A percentile compares a stretch with the other conserved stretches of the same genome.
Evolutionary conservation across 257 asterid species (phyloP).

Genomic region (Schizonepeta tenuifolia): DNA sequence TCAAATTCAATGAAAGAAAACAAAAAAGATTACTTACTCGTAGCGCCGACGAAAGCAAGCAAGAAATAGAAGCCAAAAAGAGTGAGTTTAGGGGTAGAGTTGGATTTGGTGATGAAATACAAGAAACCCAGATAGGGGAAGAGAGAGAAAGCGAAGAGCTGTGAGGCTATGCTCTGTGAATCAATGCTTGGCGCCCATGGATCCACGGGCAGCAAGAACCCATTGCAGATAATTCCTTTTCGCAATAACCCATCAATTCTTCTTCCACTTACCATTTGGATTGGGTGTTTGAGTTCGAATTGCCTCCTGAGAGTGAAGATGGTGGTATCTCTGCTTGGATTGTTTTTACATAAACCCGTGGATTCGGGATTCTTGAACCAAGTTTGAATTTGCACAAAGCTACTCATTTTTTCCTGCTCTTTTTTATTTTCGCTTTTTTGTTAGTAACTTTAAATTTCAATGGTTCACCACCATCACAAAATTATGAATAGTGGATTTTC

Average conservation of each 20-base stretch:
- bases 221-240: slow-evolving; percentile 45
- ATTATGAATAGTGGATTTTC: not conserved
- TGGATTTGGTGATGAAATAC: slow-evolving; percentile 85
- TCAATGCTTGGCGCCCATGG: slow-evolving; percentile 94
- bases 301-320: slow-evolving; percentile 28
- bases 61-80: slow-evolving; percentile 94
- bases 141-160: slow-evolving; percentile 84
- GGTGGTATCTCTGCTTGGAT: slow-evolving; percentile 33
- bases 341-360: slow-evolving; percentile 25
- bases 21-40: slow-evolving; percentile 82
- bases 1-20: slow-evolving; percentile 3
- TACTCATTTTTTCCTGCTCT: slow-evolving; percentile 33
- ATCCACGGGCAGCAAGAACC: slow-evolving; percentile 73
- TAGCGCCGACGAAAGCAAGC: slow-evolving; percentile 89
- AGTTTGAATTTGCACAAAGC: slow-evolving; percentile 45
- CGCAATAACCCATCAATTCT: slow-evolving; percentile 16
- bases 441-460: slow-evolving; percentile 8
- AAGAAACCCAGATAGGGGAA: slow-evolving; percentile 87
- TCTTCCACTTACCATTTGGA: slow-evolving; percentile 39
- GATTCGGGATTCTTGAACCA: slow-evolving; percentile 39
- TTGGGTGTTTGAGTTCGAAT: slow-evolving; percentile 35
- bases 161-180: slow-evolving; percentile 83
- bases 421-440: not conserved
- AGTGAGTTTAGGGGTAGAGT: slow-evolving; percentile 88
- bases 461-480: slow-evolving; percentile 8